Conservation (phyloP, 192 early-diverging fungal species). For the Hyaloraphidium curvatum region DNA sequence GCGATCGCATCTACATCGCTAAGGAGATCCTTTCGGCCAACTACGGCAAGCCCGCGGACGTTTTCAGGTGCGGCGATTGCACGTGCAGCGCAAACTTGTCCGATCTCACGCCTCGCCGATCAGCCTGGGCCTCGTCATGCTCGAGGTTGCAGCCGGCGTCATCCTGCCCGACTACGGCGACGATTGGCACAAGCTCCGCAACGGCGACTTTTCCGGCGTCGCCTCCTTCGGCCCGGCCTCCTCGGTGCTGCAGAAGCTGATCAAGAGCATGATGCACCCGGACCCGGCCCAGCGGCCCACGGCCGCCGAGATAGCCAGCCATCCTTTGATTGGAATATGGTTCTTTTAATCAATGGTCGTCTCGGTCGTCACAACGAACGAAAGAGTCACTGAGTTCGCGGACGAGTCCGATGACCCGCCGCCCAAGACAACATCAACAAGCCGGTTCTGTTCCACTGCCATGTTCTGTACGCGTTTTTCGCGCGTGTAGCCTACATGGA, state of each 20-base stretch:
- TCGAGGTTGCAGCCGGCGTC: constrained; percentile 73
- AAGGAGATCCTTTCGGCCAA: constrained; percentile 45
- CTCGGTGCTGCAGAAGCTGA: constrained; percentile 33
- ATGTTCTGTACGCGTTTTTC: too few relatives aligned
- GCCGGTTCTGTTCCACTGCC: too few relatives aligned
- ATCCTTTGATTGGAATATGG: constrained; percentile 19
- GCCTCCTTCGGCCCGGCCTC: constrained; percentile 23
- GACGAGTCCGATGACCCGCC: too few relatives aligned
- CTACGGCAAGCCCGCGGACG: constrained; percentile 62
- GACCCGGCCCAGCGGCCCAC: constrained; percentile 30
- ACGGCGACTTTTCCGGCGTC: constrained; percentile 47
- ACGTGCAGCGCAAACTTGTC: neutral
- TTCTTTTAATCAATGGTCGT: constrained; percentile 3
- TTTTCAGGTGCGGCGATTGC: constrained; percentile 42
- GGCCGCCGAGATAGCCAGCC: constrained; percentile 24
- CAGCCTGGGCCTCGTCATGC: constrained; percentile 74
- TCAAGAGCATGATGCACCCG: constrained; percentile 47
- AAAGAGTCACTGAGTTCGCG: neutral
- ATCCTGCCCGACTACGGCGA: constrained; percentile 73
- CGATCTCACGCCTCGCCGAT: neutral
- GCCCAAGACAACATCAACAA: too few relatives aligned
- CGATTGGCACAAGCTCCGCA: constrained; percentile 67
- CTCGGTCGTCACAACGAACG: neutral
- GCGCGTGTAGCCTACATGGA: too few relatives aligned
- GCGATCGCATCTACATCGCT: constrained; percentile 84